Evolutionary conservation across 108 stramenopile genomes (phyloP), one percentile per base, ranked within the genome.

Genomic region (Pinguiococcus pyrenoidosus): DNA sequence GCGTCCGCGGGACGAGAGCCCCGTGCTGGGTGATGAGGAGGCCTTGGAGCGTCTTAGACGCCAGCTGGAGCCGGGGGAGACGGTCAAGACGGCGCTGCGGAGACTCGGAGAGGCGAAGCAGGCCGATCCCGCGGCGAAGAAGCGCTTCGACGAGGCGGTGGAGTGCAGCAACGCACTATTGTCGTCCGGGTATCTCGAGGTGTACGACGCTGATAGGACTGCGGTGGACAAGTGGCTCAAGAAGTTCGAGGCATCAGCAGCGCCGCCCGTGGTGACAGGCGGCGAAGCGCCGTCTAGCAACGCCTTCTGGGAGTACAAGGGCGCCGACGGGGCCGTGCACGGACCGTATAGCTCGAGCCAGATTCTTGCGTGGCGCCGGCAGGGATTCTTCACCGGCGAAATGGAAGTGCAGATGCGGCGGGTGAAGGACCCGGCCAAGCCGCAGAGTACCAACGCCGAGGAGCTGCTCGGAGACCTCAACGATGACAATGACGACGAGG

Each of bases 251-350:
- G n/a, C n/a, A n/a, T n/a, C n/a, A n/a, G n/a, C n/a, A n/a, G n/a
- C n/a, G n/a, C n/a, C n/a, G n/a, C n/a, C n/a, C n/a, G n/a, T n/a
- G n/a, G n/a, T n/a, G n/a, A n/a, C n/a, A n/a, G n/a, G n/a, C n/a
- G n/a, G n/a, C n/a, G n/a, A n/a, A n/a, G n/a, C n/a, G n/a, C n/a
- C n/a, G n/a, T n/a, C n/a, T n/a, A n/a, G n/a, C n/a, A n/a, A n/a
- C 39, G n/a, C 23, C 17, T 16, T 20, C 32, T 70, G 61, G 53
- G 69, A 66, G 46, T 70, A 70, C 63, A 18, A 41, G 13, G 69
- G 64, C 2, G 32, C 37, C 12, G 69, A 70, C 37, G 65, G 54
- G 1, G 23, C 27, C 12, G 21, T 62, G 0, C 59, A 70, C 33
- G 69, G 69, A 2, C 69, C 69, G 17, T 70, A 52, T 17, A 29